phyloP scores from a whole-genome alignment of 768 basidiomycete species.

The Auricularia cornea region DNA sequence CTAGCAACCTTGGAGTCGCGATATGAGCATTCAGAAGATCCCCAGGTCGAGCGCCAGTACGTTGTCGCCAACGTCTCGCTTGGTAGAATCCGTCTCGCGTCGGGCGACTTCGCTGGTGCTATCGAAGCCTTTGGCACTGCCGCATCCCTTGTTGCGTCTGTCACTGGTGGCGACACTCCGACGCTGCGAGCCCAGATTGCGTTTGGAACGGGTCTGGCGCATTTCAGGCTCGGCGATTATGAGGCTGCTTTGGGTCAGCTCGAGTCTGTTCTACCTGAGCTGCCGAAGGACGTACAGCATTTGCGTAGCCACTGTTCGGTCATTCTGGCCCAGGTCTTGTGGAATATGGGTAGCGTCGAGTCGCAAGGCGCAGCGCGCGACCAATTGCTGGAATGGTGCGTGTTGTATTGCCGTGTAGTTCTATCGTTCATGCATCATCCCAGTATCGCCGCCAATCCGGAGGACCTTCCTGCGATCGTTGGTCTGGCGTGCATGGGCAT shows the following conservation, averaged over 20 bases:
- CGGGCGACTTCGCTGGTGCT: conserved; percentile 49
- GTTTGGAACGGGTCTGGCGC: conserved; percentile 65
- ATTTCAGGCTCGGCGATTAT: conserved; percentile 55
- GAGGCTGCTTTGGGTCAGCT: conserved; percentile 57
- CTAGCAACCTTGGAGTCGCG: conserved; percentile 70
- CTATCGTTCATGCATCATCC: background rate
- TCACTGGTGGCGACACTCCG: conserved; percentile 25
- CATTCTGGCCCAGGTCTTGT: conserved; percentile 76
- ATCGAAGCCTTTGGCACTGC: conserved; percentile 64
- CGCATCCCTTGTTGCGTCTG: conserved; percentile 57
- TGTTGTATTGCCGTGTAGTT: background rate
- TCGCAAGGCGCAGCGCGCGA: conserved; percentile 68
- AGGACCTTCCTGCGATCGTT: conserved; percentile 74
- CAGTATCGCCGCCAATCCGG: conserved; percentile 71
- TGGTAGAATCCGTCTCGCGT: conserved; percentile 64
- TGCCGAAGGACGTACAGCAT: conserved; percentile 33
- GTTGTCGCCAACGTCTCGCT: conserved; percentile 74
- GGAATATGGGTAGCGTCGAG: conserved; percentile 72
- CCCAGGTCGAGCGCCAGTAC: conserved; percentile 67
- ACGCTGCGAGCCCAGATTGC: conserved; percentile 53
- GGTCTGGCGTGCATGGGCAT: conserved; percentile 86
- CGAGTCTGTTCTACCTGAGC: conserved; percentile 55
- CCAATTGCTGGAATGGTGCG: conserved; percentile 75
- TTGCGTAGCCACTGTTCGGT: conserved; percentile 65
- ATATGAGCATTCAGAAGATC: conserved; percentile 84